Base-by-base conservation (phyloP, 495 filamentous ascomycete genomes). In the Lophium mytilinum region DNA sequence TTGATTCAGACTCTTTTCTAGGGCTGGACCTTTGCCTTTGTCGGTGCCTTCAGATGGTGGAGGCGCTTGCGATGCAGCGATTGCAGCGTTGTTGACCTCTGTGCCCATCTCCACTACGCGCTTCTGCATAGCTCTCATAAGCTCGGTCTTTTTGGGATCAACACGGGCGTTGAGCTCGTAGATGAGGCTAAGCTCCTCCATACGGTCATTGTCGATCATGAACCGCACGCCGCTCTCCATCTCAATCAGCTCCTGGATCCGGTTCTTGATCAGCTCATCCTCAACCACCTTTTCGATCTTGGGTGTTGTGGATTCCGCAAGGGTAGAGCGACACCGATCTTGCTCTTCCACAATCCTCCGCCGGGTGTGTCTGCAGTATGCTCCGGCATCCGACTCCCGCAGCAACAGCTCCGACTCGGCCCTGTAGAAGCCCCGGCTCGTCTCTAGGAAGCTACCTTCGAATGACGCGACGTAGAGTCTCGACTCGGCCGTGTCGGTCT, bases 201-300 rank as follows among this genome's bases (percentile, higher is more conserved):
- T 49, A 45, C 84, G 80, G 63, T 96, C 86, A 58, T 96, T 88
- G 64, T 96, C 90, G 39, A 97, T 83, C 93, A 99, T 99, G 63
- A 78, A 78, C 51, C 80, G 81, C 48, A 96, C 81, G 17, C 93
- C 93, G 51, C 83, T 95, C 63, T 95, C 88, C 66, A 95, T 80
- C 19, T 82, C 79, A 54, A 97, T 81, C 50, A 99, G 85, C 12
- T 95, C 91, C 4, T 80, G 73, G 11, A 96, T 80, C 52, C 89
- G 86, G 9, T 78, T 79, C 33, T 71, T 73, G 46, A 97, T 88
- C 34, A 99, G 71, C 71, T 93, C 83, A 33, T 84, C 70, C 61
- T 97, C 89, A 9, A 99, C 77, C 0, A 96, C 83, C 4, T 75
- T 70, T 21, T 82, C 78, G 9, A 97, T 90, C 67, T 89, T 96